Conservation (phyloP, 2,329 filamentous ascomycete genomes). For the Aureobasidium sp. region DNA sequence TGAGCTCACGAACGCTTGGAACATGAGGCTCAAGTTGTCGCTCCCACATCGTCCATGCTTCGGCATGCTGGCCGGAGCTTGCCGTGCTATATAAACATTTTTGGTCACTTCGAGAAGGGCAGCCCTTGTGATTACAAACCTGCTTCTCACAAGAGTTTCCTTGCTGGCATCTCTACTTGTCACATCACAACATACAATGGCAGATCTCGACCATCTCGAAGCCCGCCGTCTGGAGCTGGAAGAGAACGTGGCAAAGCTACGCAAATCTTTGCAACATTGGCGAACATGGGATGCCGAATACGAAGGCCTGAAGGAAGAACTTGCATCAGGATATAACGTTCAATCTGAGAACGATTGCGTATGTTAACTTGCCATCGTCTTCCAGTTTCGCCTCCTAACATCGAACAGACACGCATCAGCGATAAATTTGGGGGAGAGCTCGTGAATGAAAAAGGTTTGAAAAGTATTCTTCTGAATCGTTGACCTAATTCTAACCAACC, state of each 20-base stretch:
- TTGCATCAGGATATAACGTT: conserved; percentile 50
- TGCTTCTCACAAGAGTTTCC: neutral
- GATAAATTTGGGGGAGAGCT: conserved; percentile 57
- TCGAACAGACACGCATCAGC: conserved; percentile 38
- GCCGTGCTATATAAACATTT: neutral
- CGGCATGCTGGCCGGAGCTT: conserved; percentile 2
- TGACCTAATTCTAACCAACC: neutral
- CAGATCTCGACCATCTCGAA: conserved; percentile 12
- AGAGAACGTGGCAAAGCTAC: conserved; percentile 65
- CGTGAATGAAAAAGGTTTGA: conserved; percentile 46
- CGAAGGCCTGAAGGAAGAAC: conserved; percentile 77
- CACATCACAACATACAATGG: neutral
- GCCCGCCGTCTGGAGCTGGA: conserved; percentile 66
- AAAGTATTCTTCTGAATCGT: neutral
- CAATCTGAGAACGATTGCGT: conserved; percentile 43
- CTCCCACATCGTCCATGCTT: neutral
- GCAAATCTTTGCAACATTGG: conserved; percentile 77
- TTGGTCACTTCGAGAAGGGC: conserved; percentile 6
- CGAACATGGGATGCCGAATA: conserved; percentile 88
- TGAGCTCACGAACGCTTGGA: conserved; percentile 18
- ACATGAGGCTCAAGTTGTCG: conserved; percentile 2
- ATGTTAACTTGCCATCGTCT: neutral
- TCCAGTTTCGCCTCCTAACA: conserved; percentile 11
- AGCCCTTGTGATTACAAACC: conserved; percentile 9
- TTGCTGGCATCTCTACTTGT: neutral